Evolutionary conservation across 2,329 filamentous ascomycete species (phyloP), one percentile per base, ranked within the genome.

Genomic region (Sclerotinia borealis): DNA sequence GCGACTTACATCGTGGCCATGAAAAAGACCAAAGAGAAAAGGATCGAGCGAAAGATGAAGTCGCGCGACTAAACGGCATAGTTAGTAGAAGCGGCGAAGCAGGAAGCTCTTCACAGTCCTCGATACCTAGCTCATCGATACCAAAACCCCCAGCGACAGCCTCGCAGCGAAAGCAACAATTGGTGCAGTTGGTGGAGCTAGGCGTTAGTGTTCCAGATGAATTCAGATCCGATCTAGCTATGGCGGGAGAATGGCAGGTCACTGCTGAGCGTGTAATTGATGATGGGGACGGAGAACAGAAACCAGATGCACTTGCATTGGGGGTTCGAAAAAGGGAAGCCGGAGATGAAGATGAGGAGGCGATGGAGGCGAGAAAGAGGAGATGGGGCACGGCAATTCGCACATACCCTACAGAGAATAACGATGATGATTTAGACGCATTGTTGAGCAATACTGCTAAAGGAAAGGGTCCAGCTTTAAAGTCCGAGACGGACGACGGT

Each of bases 211-310:
- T 98, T 61, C 95, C 95, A 0, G 87, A 91, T 50, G 87, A 90
- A 68, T 86, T 91, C 63, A 82, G 91, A 64, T 81, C 83, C 2
- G 91, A 95, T 65, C 86, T 97, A 85, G 92, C 93, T 6, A 86
- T 97, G 79, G 87, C 89, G 4, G 92, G 95, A 37, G 90, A 96
- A 60, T 99, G 93, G 93, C 86, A 91, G 0, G 84, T 88, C 13
- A 87, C 84, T 64, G 66, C 69, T 11, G 67, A 74, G 63, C 64
- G 69, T 11, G 50, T 74, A 37, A 67, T 75, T 43, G 68, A 75
- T n/a, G 74, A 77, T 36, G 76, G 78, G 8, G 74, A 73, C 34
- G 76, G 79, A 9, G 79, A 82, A 61, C 78, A 78, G 8, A 78
- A 79, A 50, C 73, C 68, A 63, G 72, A 76, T 36, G 68, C 72